A percentile compares a stretch with the other conserved stretches of the same genome.
Conservation (phyloP, 495 filamentous ascomycete species). For the Talaromyces liani region DNA sequence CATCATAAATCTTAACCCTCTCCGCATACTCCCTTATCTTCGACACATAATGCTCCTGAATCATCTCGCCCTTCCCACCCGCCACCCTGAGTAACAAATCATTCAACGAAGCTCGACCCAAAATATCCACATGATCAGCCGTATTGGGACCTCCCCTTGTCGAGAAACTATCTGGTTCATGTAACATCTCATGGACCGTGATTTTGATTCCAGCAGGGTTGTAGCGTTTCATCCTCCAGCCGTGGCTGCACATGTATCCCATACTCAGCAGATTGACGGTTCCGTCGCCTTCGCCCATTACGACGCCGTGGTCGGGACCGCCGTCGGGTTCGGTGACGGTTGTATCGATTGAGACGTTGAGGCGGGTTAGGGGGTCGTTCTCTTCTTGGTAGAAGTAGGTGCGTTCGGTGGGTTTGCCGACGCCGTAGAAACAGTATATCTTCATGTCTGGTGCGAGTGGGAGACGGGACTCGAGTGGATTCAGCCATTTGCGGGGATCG, state of each 20-base stretch:
- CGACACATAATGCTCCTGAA: slow-evolving; percentile 69
- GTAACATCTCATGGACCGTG: slow-evolving; percentile 89
- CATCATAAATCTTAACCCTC: slow-evolving; percentile 68
- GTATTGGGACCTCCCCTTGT: slow-evolving; percentile 92
- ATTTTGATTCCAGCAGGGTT: slow-evolving; percentile 79
- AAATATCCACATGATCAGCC: slow-evolving; percentile 92
- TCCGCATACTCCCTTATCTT: slow-evolving; percentile 75
- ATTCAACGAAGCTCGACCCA: slow-evolving; percentile 81
- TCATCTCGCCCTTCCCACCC: slow-evolving; percentile 75
- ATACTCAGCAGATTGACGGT: slow-evolving; percentile 83
- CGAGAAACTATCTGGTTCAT: slow-evolving; percentile 88
- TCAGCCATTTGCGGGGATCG: slow-evolving; percentile 82
- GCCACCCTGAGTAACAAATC: slow-evolving; percentile 85
- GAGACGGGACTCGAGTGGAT: slow-evolving; percentile 84
- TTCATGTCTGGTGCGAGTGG: slow-evolving; percentile 86
- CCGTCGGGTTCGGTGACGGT: slow-evolving; percentile 55
- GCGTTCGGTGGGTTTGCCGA: slow-evolving; percentile 85
- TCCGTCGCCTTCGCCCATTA: slow-evolving; percentile 91
- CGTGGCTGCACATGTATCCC: slow-evolving; percentile 94
- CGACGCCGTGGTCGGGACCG: slow-evolving; percentile 72
- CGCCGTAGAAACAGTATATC: slow-evolving; percentile 96
- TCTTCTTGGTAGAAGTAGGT: slow-evolving; percentile 85
- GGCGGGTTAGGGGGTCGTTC: slow-evolving; percentile 49
- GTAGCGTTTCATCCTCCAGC: slow-evolving; percentile 85
- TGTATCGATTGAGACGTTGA: slow-evolving; percentile 91